Conservation (phyloP, 2,329 filamentous ascomycete species). For the Hymenoscyphus albidus region DNA sequence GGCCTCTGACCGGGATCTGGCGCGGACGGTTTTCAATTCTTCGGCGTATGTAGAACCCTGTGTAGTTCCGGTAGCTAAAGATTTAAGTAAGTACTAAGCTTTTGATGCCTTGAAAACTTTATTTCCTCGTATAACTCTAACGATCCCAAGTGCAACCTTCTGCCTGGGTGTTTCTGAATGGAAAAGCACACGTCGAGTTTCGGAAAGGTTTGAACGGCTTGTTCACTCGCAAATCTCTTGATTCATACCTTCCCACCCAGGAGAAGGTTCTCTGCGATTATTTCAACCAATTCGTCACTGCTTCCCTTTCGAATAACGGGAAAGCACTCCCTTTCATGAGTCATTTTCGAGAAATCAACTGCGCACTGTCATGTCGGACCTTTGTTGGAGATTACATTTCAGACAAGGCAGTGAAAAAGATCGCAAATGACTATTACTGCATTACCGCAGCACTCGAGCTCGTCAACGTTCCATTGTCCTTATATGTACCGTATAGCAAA, state of each 20-base stretch:
- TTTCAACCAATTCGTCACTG: constrained; percentile 62
- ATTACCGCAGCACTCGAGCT: constrained; percentile 75
- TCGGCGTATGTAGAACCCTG: constrained; percentile 72
- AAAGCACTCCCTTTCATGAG: constrained; percentile 65
- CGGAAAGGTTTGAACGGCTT: constrained; percentile 70
- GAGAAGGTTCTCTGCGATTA: constrained; percentile 70
- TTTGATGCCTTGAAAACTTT: constrained; percentile 57
- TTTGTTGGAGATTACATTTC: constrained; percentile 79
- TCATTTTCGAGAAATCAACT: constrained; percentile 73
- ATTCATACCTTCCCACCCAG: constrained; percentile 68
- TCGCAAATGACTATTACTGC: constrained; percentile 75
- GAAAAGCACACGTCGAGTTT: constrained; percentile 72
- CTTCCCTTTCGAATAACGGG: constrained; percentile 46
- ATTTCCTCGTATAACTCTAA: background rate
- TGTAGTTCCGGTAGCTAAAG: constrained; percentile 71
- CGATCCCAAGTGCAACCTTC: background rate
- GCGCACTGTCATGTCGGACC: constrained; percentile 71
- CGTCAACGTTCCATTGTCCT: constrained; percentile 67
- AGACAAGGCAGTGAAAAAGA: constrained; percentile 66
- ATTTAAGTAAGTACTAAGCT: constrained; percentile 43
- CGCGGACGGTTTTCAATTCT: constrained; percentile 79
- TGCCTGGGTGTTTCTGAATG: constrained; percentile 72
- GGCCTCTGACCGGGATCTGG: constrained; percentile 71
- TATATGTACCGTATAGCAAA: constrained; percentile 73
- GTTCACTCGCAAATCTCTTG: constrained; percentile 69